Evolutionary conservation across 2,329 filamentous ascomycete genomes (phyloP), one percentile per base, ranked within the genome.

Genomic region (Lasiodiplodia sp.): DNA sequence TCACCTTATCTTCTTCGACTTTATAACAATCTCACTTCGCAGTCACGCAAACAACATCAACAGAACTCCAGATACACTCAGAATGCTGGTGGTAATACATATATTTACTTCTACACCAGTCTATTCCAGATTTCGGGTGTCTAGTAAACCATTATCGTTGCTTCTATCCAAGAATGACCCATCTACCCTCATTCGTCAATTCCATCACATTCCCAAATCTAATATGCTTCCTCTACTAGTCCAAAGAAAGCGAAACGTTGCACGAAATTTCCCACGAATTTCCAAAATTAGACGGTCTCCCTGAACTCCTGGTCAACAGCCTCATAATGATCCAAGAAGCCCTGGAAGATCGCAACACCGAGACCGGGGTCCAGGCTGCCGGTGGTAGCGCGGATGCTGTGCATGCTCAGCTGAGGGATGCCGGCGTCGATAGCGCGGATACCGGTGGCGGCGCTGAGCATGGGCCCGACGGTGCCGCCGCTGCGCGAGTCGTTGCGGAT

Each of bases 391-490:
- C 95, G 87, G 72, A 98, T 92, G 65, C 89, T 92, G 80, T 98
- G 95, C 95, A 98, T 98, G 76, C 91, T 95, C 73, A 97, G 81
- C 82, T 98, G 95, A 5, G 94, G 90, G 75, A 98, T 90, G 16
- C 95, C 95, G 0, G 92, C 93, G 78, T 98, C 95, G 60, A 96
- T 91, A 0, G 93, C 88, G 64, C 92, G 84, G 69, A 97, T 90
- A 37, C 95, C 95, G 80, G 96, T 92, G 34, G 87, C 88, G 34
- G 90, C 89, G 72, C 90, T 93, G 44, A 97, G 85, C 87, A 94
- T 94, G 0, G 96, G 96, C 0, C 96, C 96, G n/a, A 98, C 94
- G 0, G 96, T 99, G 18, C 96, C 96, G 37, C 96, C 96, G 75
- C 89, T 93, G 67, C 95, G 86, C 11, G 87, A 91, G 80, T 98